A percentile compares a stretch with the other conserved stretches of the same genome.
Conservation (phyloP, 495 filamentous ascomycete species). For the Penicillium manginii region DNA sequence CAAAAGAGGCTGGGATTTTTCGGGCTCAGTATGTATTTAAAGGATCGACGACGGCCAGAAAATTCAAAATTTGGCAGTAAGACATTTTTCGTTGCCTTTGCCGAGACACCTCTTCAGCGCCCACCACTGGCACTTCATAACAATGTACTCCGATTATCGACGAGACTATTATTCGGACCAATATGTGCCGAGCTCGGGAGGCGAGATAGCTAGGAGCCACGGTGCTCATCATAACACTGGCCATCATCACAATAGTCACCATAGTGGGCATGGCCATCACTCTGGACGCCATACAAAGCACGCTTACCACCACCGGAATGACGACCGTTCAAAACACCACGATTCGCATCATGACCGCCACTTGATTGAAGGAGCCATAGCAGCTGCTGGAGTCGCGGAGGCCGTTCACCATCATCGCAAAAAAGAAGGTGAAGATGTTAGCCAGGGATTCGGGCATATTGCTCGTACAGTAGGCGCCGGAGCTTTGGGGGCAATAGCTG, state of each 20-base stretch:
- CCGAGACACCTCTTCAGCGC: neutral
- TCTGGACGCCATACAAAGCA: neutral
- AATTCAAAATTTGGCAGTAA: neutral
- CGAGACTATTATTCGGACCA: neutral
- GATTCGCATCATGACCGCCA: slow-evolving; percentile 12
- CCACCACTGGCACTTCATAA: neutral
- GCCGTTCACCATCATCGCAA: slow-evolving; percentile 11
- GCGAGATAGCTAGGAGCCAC: neutral
- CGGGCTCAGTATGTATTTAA: neutral
- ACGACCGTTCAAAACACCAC: neutral
- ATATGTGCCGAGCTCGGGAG: neutral
- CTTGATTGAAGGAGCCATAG: slow-evolving; percentile 9
- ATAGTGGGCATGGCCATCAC: neutral
- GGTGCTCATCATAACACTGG: neutral
- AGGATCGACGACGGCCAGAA: neutral
- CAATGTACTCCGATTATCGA: neutral
- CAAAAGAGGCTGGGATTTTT: neutral
- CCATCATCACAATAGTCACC: neutral
- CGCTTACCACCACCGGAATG: neutral
- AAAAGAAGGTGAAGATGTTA: slow-evolving; percentile 14
- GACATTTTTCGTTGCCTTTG: neutral
- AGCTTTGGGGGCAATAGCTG: slow-evolving; percentile 16
- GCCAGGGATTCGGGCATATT: slow-evolving; percentile 18
- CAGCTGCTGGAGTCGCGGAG: slow-evolving; percentile 10
- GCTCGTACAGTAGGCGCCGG: slow-evolving; percentile 16